Evolutionary conservation across 1,139 yeast genomes (phyloP), one percentile per base, ranked within the genome.

Genomic region (Suhomyces terraborum): DNA sequence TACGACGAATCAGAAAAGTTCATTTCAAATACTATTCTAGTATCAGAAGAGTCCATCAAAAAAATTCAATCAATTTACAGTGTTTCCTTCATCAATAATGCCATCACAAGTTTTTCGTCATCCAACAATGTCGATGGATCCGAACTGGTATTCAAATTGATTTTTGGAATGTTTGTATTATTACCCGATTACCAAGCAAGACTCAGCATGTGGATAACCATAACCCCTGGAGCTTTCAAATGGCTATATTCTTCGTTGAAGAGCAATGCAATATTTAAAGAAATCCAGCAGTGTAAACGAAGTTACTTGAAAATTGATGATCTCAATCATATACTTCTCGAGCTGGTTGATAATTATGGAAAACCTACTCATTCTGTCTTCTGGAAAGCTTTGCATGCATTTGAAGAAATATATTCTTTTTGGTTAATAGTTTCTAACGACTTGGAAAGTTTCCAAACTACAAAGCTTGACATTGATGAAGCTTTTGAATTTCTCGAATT

Each of bases 341-440:
- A 16, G 5, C 10, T 6, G 17, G 8, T 10, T 6, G 17, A 24
- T 18, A 8, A n/a, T 7, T 1, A 13, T 13, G 24, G 32, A 12
- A 23, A 24, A 2, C 13, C 17, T 6, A 17, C 17, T 7, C 16
- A 22, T 8, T 29, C 38, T 12, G 25, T 22, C 14, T 72, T 71
- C 45, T 69, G 74, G 73, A 62, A 62, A 29, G 50, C 58, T 1
- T 50, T 69, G 1, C 62, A 54, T 31, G 56, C 69, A 2, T 72
- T 70, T 49, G 64, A 80, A 38, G 83, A 81, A 45, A 52, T 82
- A 1, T 67, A 79, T 38, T 76, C 82, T 4, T 79, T 79, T 83
- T 59, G 62, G 62, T 41, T 59, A 18, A 75, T 82, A 25, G 79
- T 88, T 3, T 79, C 91, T 0, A 86, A 82, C 45, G 96, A 88